Base-by-base conservation (phyloP, 257 asterid species). In the Craterostigma plantagineum region DNA sequence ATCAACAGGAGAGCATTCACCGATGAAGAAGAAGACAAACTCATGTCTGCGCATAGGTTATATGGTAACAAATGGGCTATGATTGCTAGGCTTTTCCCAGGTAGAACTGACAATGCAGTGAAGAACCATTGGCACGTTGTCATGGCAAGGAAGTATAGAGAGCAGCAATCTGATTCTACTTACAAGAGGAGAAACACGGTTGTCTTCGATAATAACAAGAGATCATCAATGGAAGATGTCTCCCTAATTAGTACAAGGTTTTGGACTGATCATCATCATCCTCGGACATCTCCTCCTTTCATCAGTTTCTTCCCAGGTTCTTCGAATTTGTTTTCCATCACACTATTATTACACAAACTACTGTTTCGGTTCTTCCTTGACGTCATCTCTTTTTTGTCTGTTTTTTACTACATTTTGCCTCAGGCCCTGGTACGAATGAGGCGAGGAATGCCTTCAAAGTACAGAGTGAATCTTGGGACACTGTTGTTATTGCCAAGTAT, bases 1-100 rank as follows among this genome's bases (percentile, higher is more conserved):
- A 77, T 77, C 0, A 77, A 77, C 60, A 73, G 84, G 46, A 67
- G 75, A 48, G 77, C 91, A 2, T 77, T 77, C 27, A 77, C 60
- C 7, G 91, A 77, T 33, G 91, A 77, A 45, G 91, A 77, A 49
- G 91, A 77, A 33, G 84, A 73, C 53, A 67, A 80, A 49, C 60
- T 77, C 50, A 70, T 77, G 77, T 77, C 80, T 10, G 91, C 91
- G 13, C 91, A 77, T 33, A 70, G 80, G 38, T 42, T 77, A 11
- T 77, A 77, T 16, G 91, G 91, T 10, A 77, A 77, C 70, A 77
- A 73, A 51, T 77, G 91, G 91, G 83, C 91, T 1, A 73, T 77
- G 84, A 77, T 77, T 35, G 77, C 91, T 12, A 70, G 91, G 60
- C 61, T 77, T 10, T 77, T 77, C 54, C 91, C 91, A 1, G 91